These are phyloP conservation scores for Brachypodium distachyon DNA, from an alignment of 202 grass and related monocot genomes.

Conservation along the genomic window DNA sequence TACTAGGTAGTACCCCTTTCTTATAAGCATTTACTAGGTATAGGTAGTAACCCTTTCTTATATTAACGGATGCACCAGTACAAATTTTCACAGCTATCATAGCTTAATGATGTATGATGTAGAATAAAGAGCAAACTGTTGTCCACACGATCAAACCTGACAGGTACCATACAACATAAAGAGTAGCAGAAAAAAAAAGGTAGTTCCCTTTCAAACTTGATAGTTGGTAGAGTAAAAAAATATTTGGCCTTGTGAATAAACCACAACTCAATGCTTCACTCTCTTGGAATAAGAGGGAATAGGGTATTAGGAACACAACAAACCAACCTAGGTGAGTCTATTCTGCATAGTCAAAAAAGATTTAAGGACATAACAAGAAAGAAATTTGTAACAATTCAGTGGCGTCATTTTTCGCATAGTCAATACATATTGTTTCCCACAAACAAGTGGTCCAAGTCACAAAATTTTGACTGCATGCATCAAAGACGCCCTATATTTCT, in stretches of 20 bases:
- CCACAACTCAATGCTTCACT: background rate
- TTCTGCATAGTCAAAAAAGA: background rate
- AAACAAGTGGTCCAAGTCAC: background rate
- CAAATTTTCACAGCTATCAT: background rate
- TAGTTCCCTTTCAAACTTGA: background rate
- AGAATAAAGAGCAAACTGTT: background rate
- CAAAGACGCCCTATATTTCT: background rate
- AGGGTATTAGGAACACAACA: background rate
- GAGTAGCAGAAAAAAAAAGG: background rate
- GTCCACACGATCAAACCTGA: background rate
- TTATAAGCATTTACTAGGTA: background rate
- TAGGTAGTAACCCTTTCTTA: background rate
- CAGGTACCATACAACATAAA: background rate
- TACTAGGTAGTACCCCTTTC: background rate
- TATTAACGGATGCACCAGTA: background rate
- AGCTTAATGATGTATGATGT: background rate
- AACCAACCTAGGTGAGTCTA: background rate
- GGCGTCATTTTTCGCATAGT: background rate
- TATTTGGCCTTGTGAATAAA: background rate
- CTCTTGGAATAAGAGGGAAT: background rate
- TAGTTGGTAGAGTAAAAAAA: background rate
- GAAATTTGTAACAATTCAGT: too few species aligned
- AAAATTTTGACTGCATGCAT: background rate
- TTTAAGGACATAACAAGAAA: background rate
- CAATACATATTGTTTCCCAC: background rate